A percentile compares a stretch with the other conserved stretches of the same genome.
These are phyloP conservation scores for Carex arenaria DNA, from an alignment of 202 grass and related monocot species.

Conservation along the genomic window DNA sequence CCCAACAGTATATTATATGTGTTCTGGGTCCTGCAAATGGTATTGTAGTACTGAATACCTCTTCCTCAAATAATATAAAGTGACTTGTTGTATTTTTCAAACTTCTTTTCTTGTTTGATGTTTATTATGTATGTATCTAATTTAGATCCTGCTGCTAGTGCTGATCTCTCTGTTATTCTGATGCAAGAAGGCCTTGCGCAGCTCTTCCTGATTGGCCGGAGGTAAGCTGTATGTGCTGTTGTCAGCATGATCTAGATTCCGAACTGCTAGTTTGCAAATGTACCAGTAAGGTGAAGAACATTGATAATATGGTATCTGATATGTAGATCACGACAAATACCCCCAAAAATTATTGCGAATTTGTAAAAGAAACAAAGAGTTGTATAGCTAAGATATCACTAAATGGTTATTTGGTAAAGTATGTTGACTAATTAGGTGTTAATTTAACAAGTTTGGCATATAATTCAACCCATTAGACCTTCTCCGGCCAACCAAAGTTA, in stretches of 20 bases:
- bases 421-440: background rate
- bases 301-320: background rate
- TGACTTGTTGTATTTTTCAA: background rate
- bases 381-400: background rate
- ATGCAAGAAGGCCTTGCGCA: constrained; percentile 99
- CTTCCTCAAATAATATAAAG: background rate
- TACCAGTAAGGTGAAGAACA: background rate
- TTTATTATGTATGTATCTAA: constrained; percentile 6
- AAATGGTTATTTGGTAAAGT: background rate
- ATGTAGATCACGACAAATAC: background rate
- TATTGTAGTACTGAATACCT: background rate
- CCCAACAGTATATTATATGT: background rate
- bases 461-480: background rate
- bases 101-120: constrained; percentile 3
- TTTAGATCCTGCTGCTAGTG: constrained; percentile 92
- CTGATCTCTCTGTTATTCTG: constrained; percentile 93
- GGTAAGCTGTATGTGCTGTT: constrained; percentile 31
- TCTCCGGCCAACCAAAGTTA: background rate
- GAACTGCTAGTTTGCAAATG: background rate
- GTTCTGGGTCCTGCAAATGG: background rate
- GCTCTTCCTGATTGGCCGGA: constrained; percentile 79
- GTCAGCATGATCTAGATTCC: background rate
- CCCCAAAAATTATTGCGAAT: background rate
- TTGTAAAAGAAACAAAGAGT: background rate
- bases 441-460: background rate